Evolutionary conservation across 805 yeast species (phyloP).

Genomic region (Millerozyma acaciae): DNA sequence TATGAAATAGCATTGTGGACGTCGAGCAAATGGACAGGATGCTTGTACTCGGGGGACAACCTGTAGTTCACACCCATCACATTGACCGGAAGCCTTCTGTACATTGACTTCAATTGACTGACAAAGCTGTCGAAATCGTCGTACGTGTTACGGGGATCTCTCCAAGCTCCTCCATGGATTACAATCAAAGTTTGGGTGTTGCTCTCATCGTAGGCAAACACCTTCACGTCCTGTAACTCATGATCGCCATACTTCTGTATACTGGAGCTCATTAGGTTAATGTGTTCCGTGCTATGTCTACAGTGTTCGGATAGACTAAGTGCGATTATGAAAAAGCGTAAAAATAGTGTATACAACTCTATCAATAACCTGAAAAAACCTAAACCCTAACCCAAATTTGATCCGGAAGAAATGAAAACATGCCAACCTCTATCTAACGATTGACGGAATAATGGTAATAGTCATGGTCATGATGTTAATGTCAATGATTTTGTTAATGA

Average conservation of each 20-base stretch:
- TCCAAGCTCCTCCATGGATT: slow-evolving; percentile 91
- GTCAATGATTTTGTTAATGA: too few species aligned
- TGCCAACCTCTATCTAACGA: too few species aligned
- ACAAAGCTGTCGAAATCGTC: slow-evolving; percentile 46
- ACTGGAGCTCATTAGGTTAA: too few species aligned
- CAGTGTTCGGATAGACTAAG: too few species aligned
- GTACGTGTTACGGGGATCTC: slow-evolving; percentile 60
- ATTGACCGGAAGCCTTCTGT: slow-evolving; percentile 8
- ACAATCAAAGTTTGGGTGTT: slow-evolving; percentile 42
- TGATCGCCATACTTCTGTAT: slow-evolving; percentile 36
- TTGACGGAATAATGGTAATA: too few species aligned
- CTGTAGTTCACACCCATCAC: slow-evolving; percentile 53
- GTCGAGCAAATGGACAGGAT: slow-evolving; percentile 62
- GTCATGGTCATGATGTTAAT: too few species aligned
- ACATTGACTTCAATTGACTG: not conserved
- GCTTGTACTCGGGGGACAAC: slow-evolving; percentile 55
- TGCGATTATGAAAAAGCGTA: too few species aligned
- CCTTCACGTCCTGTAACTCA: slow-evolving; percentile 27
- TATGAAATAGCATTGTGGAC: slow-evolving; percentile 41
- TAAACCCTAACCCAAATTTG: too few species aligned
- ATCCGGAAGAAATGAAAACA: too few species aligned
- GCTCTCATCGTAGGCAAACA: slow-evolving; percentile 16
- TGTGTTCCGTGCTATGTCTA: too few species aligned
- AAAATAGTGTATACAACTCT: too few species aligned
- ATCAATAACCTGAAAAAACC: too few species aligned